Evolutionary conservation across 2,329 filamentous ascomycete genomes (phyloP).

Genomic region (Alternaria brassicae): DNA sequence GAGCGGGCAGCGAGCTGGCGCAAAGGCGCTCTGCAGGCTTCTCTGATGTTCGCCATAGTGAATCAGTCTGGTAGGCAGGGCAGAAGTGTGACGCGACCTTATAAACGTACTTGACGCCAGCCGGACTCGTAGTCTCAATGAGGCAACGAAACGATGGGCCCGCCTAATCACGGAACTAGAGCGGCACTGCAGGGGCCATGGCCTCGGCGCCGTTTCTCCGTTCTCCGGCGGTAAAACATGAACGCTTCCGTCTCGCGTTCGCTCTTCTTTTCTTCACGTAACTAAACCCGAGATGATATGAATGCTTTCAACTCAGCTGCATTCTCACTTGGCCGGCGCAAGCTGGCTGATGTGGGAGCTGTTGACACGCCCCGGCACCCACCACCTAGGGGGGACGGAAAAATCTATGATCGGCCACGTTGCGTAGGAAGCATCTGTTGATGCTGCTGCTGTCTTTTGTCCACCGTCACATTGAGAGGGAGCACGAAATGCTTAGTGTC

Average conservation of each 20-base stretch:
- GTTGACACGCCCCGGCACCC: conserved; percentile 57
- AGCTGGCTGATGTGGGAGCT: conserved; percentile 57
- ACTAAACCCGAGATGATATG: conserved; percentile 83
- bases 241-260: conserved; percentile 22
- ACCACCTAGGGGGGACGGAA: conserved; percentile 58
- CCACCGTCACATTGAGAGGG: not conserved
- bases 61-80: conserved; percentile 13
- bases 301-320: conserved; percentile 64
- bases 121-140: conserved; percentile 34
- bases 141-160: conserved; percentile 32
- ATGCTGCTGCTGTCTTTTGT: conserved; percentile 1
- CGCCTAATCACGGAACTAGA: conserved; percentile 26
- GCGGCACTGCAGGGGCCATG: conserved; percentile 11
- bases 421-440: conserved; percentile 32
- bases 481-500: not conserved
- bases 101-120: conserved; percentile 25
- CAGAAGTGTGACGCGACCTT: conserved; percentile 25
- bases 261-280: conserved; percentile 62
- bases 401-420: conserved; percentile 55
- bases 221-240: conserved; percentile 32
- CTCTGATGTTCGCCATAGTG: conserved; percentile 53
- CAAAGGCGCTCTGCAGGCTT: conserved; percentile 50
- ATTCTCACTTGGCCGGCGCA: conserved; percentile 62
- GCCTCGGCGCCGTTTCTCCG: conserved; percentile 13
- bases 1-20: conserved; percentile 42